A percentile compares a stretch with the other conserved stretches of the same genome.
phyloP scores from a whole-genome alignment of 495 filamentous ascomycete genomes.

The Astrocystis sublimbata region DNA sequence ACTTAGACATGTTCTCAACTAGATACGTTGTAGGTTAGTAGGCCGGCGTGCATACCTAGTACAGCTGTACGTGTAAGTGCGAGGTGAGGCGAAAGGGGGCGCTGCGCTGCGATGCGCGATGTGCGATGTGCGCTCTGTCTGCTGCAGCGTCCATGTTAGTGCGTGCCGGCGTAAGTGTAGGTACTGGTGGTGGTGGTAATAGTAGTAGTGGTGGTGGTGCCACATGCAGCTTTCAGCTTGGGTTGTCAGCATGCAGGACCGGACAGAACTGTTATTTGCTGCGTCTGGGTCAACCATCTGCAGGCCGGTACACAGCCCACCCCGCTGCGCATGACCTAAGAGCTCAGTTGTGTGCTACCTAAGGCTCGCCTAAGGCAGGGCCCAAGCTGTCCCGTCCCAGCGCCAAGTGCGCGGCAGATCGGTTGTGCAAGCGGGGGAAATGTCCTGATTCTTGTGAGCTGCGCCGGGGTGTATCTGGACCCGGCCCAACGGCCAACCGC shows the following conservation, averaged over 20 bases:
- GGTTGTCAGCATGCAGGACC: slow-evolving; percentile 33
- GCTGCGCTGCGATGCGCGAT: slow-evolving; percentile 33
- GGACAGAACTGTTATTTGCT: slow-evolving; percentile 39
- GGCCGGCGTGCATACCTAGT: no score
- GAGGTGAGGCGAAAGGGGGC: slow-evolving; percentile 35
- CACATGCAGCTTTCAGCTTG: slow-evolving; percentile 51
- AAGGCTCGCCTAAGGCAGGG: no score
- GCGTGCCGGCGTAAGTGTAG: no score
- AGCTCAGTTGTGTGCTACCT: slow-evolving; percentile 17
- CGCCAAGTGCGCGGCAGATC: slow-evolving; percentile 15
- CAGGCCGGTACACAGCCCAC: slow-evolving; percentile 50
- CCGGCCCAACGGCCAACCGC: slow-evolving; percentile 10
- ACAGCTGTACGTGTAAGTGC: neutral
- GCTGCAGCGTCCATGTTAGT: no score
- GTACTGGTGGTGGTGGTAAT: no score
- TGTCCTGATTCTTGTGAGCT: slow-evolving; percentile 9
- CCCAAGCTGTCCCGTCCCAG: no score
- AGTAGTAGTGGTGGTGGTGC: slow-evolving; percentile 30
- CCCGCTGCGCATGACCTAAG: slow-evolving; percentile 35
- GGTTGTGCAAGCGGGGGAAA: slow-evolving; percentile 17
- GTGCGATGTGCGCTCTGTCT: no score
- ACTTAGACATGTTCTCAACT: no score
- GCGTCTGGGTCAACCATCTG: slow-evolving; percentile 41
- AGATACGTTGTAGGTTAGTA: no score
- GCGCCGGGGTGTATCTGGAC: no score